phyloP scores from a whole-genome alignment of 1,284 basidiomycete genomes.

The Melampsora medusae region DNA sequence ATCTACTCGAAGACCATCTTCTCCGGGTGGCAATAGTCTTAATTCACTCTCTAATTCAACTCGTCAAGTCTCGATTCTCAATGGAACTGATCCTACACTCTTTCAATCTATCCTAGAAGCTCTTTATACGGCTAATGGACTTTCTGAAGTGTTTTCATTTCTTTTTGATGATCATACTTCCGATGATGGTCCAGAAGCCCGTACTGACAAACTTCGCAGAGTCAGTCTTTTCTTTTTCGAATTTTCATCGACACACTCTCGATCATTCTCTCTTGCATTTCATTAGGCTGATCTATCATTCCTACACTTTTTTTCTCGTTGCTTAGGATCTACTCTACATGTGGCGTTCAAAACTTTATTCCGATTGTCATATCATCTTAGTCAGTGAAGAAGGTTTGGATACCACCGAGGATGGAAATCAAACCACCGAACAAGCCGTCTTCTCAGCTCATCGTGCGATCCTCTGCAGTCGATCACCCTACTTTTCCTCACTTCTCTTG shows the following conservation, averaged over 20 bases:
- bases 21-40: constrained; percentile 25
- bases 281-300: not conserved
- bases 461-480: constrained; percentile 79
- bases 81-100: constrained; percentile 41
- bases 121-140: constrained; percentile 76
- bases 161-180: constrained; percentile 62
- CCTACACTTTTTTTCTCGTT: not conserved
- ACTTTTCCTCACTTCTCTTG: constrained; percentile 74
- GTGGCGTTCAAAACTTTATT: constrained; percentile 90
- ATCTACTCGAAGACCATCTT: constrained; percentile 18
- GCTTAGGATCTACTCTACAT: constrained; percentile 84
- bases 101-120: constrained; percentile 65
- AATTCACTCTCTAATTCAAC: constrained; percentile 45
- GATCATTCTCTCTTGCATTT: not conserved
- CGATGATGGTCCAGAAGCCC: constrained; percentile 38
- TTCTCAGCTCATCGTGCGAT: constrained; percentile 92
- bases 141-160: constrained; percentile 84
- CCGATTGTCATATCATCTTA: constrained; percentile 74
- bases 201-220: constrained; percentile 38
- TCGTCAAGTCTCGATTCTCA: constrained; percentile 39
- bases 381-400: constrained; percentile 44
- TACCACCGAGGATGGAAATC: constrained; percentile 16
- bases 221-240: not conserved
- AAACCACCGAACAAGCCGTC: constrained; percentile 59
- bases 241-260: not conserved